Evolutionary conservation across 2,329 filamentous ascomycete species (phyloP).

Genomic region (Colletotrichum graminicola): DNA sequence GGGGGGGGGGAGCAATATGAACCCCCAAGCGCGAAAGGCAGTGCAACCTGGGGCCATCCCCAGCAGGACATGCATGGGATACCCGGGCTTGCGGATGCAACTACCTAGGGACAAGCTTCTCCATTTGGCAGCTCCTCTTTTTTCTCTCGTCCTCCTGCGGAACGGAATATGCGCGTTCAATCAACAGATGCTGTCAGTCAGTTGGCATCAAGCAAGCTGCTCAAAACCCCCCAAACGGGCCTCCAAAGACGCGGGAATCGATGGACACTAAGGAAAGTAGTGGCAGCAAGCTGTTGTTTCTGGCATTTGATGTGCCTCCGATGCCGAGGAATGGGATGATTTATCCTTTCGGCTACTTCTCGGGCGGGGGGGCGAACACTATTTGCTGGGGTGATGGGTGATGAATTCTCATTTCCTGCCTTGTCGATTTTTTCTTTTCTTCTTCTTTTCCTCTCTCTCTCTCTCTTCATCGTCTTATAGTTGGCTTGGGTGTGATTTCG

Average conservation of each 20-base stretch:
- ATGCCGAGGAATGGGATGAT: slow-evolving; percentile 2
- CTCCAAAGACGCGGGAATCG: background rate
- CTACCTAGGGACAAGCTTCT: slow-evolving; percentile 41
- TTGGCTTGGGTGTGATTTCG: slow-evolving; percentile 6
- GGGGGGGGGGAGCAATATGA: slow-evolving; percentile 1
- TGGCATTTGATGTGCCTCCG: background rate
- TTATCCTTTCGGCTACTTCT: slow-evolving; percentile 6
- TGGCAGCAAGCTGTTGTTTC: background rate
- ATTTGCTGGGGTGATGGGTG: slow-evolving; percentile 23
- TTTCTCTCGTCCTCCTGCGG: slow-evolving; percentile 11
- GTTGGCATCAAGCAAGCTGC: background rate
- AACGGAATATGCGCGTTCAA: slow-evolving; percentile 22
- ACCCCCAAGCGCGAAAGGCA: slow-evolving; percentile 11
- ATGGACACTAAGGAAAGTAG: slow-evolving; percentile 1
- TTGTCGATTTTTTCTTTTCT: slow-evolving; percentile 1
- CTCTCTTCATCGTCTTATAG: slow-evolving; percentile 4
- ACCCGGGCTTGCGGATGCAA: slow-evolving; percentile 19
- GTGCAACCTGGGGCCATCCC: slow-evolving; percentile 18
- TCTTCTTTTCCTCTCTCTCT: background rate
- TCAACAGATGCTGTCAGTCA: background rate
- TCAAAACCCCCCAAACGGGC: background rate
- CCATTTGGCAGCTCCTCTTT: slow-evolving; percentile 22
- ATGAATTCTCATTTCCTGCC: slow-evolving; percentile 13
- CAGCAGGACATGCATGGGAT: slow-evolving; percentile 25
- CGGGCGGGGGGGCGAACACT: slow-evolving; percentile 9